Conservation (phyloP, 176 grass and related monocot genomes). For the Lolium multiflorum region DNA sequence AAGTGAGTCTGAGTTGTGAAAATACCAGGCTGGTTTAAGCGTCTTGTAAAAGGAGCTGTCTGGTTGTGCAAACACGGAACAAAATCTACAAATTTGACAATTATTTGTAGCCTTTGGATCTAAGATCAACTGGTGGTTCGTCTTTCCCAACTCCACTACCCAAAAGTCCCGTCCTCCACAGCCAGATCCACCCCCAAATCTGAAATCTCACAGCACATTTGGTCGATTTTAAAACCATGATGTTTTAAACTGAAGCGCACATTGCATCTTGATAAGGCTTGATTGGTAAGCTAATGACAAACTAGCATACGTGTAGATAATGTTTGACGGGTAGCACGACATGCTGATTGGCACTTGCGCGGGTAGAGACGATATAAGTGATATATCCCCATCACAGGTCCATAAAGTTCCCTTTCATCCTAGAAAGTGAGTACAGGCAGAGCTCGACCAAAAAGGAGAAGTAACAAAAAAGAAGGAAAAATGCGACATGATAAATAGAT, state of each 20-base stretch:
- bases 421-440: slow-evolving; percentile 19
- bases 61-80: background rate
- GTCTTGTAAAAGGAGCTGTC: background rate
- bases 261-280: background rate
- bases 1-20: background rate
- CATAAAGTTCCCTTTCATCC: background rate
- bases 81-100: background rate
- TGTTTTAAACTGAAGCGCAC: too few species aligned
- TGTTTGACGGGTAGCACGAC: background rate
- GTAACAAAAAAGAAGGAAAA: background rate
- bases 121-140: too few species aligned
- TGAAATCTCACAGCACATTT: too few species aligned
- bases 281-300: background rate
- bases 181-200: too few species aligned
- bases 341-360: background rate
- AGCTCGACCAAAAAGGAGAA: background rate
- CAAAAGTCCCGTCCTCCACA: too few species aligned
- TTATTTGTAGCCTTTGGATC: background rate
- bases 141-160: too few species aligned
- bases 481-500: background rate
- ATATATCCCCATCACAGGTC: slow-evolving; percentile 25
- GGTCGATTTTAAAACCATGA: too few species aligned
- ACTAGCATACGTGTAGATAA: slow-evolving; percentile 1
- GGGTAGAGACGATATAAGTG: background rate
- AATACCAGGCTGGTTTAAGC: background rate